Conservation (phyloP, 495 filamentous ascomycete species). For the Parachaetomium inaequale region DNA sequence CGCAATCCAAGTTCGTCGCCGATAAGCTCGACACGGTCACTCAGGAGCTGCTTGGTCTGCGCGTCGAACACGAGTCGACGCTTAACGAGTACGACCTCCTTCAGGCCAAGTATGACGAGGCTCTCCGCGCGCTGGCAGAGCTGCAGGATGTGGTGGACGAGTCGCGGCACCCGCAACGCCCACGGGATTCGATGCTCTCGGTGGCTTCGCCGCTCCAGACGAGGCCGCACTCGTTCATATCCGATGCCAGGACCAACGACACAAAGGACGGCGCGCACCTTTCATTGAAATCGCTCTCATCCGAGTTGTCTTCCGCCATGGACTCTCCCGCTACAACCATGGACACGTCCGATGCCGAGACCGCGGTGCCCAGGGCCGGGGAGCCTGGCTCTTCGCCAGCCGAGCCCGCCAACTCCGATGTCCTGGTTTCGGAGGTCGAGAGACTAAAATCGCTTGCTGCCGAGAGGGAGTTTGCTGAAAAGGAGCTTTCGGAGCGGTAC, state of each 20-base stretch:
- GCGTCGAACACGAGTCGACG: slow-evolving; percentile 83
- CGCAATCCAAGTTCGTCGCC: slow-evolving; percentile 78
- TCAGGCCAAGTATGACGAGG: slow-evolving; percentile 85
- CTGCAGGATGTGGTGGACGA: slow-evolving; percentile 86
- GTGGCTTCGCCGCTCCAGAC: slow-evolving; percentile 56
- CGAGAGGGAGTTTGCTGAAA: slow-evolving; percentile 73
- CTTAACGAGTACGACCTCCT: slow-evolving; percentile 77
- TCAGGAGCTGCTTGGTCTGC: slow-evolving; percentile 87
- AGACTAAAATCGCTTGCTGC: slow-evolving; percentile 61
- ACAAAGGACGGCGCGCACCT: slow-evolving; percentile 72
- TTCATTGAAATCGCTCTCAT: slow-evolving; percentile 90
- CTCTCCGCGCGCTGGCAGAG: slow-evolving; percentile 72
- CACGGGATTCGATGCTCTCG: slow-evolving; percentile 51
- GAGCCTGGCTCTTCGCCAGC: slow-evolving; percentile 21
- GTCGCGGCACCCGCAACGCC: slow-evolving; percentile 59
- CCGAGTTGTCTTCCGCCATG: slow-evolving; percentile 92
- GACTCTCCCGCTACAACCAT: slow-evolving; percentile 68
- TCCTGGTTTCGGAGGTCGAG: slow-evolving; percentile 62
- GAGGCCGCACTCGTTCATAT: slow-evolving; percentile 90
- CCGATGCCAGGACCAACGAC: slow-evolving; percentile 69
- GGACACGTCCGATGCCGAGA: slow-evolving; percentile 54
- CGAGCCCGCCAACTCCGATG: slow-evolving; percentile 36
- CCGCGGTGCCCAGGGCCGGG: slow-evolving; percentile 38
- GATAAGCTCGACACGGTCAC: slow-evolving; percentile 92
- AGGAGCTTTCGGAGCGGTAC: slow-evolving; percentile 70